Evolutionary conservation across 257 asterid genomes (phyloP).

Genomic region (Salvia hispanica): DNA sequence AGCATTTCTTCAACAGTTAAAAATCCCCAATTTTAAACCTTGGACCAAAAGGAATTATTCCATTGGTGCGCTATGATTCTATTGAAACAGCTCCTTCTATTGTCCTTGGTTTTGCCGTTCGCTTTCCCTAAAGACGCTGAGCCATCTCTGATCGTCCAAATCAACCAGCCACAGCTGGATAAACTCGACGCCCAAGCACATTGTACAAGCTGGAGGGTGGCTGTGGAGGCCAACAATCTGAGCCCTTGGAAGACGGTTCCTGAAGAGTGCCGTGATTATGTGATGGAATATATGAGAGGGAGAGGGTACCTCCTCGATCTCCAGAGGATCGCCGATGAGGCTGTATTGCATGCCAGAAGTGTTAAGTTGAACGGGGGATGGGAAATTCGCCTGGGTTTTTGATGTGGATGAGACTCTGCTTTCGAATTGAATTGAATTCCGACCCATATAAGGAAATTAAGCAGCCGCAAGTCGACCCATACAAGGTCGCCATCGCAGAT

Average conservation of each 20-base stretch:
- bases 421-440: no score
- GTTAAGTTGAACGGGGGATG: slow-evolving; percentile 50
- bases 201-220: slow-evolving; percentile 85
- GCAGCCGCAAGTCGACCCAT: no score
- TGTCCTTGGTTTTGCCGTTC: slow-evolving; percentile 41
- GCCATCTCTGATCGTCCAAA: slow-evolving; percentile 36
- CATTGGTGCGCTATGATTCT: slow-evolving; percentile 36
- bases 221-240: slow-evolving; percentile 78
- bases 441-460: no score
- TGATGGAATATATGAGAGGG: slow-evolving; percentile 56
- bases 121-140: slow-evolving; percentile 32
- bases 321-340: slow-evolving; percentile 52
- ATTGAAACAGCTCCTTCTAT: slow-evolving; percentile 28
- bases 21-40: slow-evolving; percentile 24
- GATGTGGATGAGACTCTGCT: slow-evolving; percentile 89
- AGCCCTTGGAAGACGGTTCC: slow-evolving; percentile 75
- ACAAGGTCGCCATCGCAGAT: no score
- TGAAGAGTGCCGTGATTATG: slow-evolving; percentile 63
- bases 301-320: slow-evolving; percentile 60
- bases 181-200: slow-evolving; percentile 39
- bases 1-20: slow-evolving; percentile 27
- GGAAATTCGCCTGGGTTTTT: slow-evolving; percentile 70
- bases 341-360: slow-evolving; percentile 48
- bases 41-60: background rate
- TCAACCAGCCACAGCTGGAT: slow-evolving; percentile 34